These are phyloP conservation scores for Psilocybe subaeruginosa DNA, from an alignment of 768 basidiomycete species.

Conservation along the genomic window DNA sequence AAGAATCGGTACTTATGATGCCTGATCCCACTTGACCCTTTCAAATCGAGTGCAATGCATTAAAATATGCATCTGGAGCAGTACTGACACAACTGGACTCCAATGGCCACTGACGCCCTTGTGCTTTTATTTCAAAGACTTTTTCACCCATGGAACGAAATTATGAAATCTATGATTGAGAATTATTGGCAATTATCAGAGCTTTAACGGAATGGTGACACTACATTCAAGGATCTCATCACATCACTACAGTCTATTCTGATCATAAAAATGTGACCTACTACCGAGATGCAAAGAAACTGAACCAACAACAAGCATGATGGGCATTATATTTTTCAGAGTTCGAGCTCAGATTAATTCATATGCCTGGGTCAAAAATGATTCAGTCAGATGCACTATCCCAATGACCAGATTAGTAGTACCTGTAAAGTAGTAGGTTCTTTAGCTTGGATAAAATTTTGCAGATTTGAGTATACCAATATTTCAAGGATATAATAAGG, in stretches of 20 bases:
- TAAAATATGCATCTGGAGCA: conserved; percentile 33
- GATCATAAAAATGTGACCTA: conserved; percentile 20
- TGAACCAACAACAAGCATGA: conserved; percentile 15
- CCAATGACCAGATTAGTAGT: conserved; percentile 5
- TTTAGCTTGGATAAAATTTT: no score
- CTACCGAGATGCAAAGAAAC: conserved; percentile 1
- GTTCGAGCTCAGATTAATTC: conserved; percentile 13
- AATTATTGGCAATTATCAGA: conserved; percentile 48
- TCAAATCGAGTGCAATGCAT: conserved; percentile 32
- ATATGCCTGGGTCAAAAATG: conserved; percentile 15
- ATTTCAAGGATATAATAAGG: no score
- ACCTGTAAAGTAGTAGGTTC: no score
- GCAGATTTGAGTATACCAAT: no score
- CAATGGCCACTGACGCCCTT: conserved; percentile 32
- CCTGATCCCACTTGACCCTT: conserved; percentile 22
- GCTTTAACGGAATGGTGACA: conserved; percentile 32
- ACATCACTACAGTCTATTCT: conserved; percentile 20
- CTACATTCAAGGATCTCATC: conserved; percentile 22
- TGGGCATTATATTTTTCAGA: conserved; percentile 12
- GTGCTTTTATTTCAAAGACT: conserved; percentile 37
- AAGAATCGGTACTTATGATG: conserved; percentile 28
- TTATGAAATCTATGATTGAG: conserved; percentile 49
- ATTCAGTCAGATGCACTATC: conserved; percentile 15
- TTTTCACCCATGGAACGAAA: conserved; percentile 39
- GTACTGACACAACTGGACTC: conserved; percentile 32